These are phyloP conservation scores for Penicillium sp. DNA, from an alignment of 2,329 filamentous ascomycete genomes.

Conservation along the genomic window DNA sequence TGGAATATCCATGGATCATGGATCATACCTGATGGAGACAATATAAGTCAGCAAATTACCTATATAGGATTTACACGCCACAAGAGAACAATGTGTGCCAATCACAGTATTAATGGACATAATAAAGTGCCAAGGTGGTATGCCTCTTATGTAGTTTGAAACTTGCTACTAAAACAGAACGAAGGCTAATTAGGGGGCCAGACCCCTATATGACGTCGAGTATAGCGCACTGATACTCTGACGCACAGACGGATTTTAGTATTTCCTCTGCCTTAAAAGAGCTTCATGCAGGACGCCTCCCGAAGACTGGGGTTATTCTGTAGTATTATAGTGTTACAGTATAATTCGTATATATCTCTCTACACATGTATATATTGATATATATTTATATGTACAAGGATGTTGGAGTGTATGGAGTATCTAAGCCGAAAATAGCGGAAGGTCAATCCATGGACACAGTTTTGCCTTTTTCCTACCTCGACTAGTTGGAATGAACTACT, in stretches of 20 bases:
- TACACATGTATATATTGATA: neutral
- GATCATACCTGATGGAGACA: neutral
- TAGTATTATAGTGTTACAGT: neutral
- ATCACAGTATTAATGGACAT: neutral
- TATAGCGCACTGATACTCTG: conserved; percentile 11
- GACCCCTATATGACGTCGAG: conserved; percentile 17
- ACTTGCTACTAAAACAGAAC: neutral
- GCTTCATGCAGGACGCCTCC: conserved; percentile 16
- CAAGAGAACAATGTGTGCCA: neutral
- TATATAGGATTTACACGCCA: neutral
- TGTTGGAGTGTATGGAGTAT: neutral
- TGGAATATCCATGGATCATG: neutral
- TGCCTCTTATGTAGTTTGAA: neutral
- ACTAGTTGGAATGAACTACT: neutral
- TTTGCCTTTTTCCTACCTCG: neutral
- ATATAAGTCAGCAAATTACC: neutral
- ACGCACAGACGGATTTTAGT: conserved; percentile 1
- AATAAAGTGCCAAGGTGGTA: neutral
- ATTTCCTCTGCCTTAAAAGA: conserved; percentile 5
- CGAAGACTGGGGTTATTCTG: neutral
- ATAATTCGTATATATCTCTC: neutral
- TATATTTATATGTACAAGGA: neutral
- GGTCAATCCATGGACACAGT: neutral
- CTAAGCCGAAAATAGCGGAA: neutral
- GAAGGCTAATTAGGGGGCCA: conserved; percentile 17